Evolutionary conservation across 2,329 filamentous ascomycete genomes (phyloP).

Genomic region (Pyrenophora seminiperda): DNA sequence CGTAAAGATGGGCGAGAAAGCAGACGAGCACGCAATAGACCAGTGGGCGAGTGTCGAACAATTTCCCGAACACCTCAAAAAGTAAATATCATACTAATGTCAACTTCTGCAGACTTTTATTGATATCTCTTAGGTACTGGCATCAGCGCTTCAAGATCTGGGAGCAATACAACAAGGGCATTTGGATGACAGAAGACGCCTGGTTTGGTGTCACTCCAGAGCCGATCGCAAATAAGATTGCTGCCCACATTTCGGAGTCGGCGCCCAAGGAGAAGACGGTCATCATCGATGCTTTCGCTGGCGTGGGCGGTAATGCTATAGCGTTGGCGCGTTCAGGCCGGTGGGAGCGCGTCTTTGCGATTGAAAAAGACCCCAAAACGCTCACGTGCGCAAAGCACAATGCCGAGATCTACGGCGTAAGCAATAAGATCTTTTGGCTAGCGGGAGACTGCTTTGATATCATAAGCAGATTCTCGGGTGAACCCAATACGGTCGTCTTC

Average conservation of each 20-base stretch:
- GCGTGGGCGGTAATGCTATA: conserved; percentile 91
- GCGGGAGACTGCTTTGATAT: conserved; percentile 84
- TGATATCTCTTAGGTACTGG: conserved; percentile 74
- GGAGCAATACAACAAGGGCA: conserved; percentile 81
- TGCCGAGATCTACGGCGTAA: conserved; percentile 80
- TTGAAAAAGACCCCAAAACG: conserved; percentile 81
- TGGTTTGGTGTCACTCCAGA: conserved; percentile 99
- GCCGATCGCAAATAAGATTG: conserved; percentile 72
- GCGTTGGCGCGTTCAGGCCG: conserved; percentile 82
- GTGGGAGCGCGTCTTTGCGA: conserved; percentile 84
- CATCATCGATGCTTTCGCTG: conserved; percentile 87
- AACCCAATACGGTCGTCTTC: conserved; percentile 65
- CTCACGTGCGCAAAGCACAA: conserved; percentile 93
- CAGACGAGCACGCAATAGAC: conserved; percentile 52
- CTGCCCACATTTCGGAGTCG: conserved; percentile 68
- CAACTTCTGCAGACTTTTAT: neutral
- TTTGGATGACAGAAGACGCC: conserved; percentile 88
- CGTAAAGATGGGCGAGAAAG: conserved; percentile 24
- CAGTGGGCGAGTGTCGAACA: conserved; percentile 74
- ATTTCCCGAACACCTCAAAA: conserved; percentile 82
- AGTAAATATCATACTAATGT: conserved; percentile 59
- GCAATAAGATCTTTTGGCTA: conserved; percentile 80
- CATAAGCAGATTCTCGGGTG: conserved; percentile 60
- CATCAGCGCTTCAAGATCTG: conserved; percentile 87
- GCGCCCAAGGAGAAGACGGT: conserved; percentile 63